Base-by-base conservation (phyloP, 169 alveolate species). In the Plasmodium reichenowi region DNA sequence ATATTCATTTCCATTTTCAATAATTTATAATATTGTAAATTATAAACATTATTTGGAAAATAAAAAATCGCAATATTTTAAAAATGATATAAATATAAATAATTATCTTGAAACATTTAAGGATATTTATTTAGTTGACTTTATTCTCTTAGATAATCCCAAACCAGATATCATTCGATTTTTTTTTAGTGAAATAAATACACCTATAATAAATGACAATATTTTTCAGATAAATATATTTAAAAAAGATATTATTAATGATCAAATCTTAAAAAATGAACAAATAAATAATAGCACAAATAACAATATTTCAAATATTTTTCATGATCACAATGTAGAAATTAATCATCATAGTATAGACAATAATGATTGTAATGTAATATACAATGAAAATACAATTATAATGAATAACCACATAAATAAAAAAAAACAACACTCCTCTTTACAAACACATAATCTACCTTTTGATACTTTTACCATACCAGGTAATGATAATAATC, bases 151-250 rank as follows among this genome's bases (percentile, higher is more conserved):
- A 38, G 88, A 86, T 48, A 70, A 86, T n/a, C 60, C 32, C 5
- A 86, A 72, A 29, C 70, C 92, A 20, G 92, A 86, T 50, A n/a
- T 72, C 13, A 72, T 86, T 32, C 15, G 92, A 13, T 62, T 60
- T 13, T 60, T 86, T 43, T 86, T 86, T 50, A 86, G 78, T 20
- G 92, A 86, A 72, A 3, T 72, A 32, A 86, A 71, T 15, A 86
- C 92, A 15, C 92, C 92, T 7, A 72, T 86, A 71, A 86, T 86
- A 62, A 71, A 86, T 72, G 92, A 86, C 48, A 86, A 13, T n/a
- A 32, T 86, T 60, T 86, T 86, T 71, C 67, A 86, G 22, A 72
- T 52, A 54, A 72, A 38, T 12, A n/a, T 22, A 10, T 72, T 60
- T 73, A 86, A 86, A 60, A 60, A 38, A 12, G 88, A 70, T 32